Evolutionary conservation across 2,329 filamentous ascomycete species (phyloP).

Genomic region (Penicillium crustosum): DNA sequence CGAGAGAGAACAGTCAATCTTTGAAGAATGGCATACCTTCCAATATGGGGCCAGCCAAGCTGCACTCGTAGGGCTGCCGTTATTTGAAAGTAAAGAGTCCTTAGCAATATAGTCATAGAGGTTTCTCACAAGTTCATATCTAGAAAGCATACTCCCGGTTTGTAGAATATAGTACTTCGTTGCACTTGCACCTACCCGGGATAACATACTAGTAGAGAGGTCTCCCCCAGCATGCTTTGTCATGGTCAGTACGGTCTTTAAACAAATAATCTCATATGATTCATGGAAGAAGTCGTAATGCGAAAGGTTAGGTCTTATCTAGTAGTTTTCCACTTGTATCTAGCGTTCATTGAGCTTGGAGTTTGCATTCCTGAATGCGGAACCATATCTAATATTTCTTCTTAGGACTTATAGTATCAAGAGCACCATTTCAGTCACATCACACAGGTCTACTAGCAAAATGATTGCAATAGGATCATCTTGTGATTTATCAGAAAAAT

Average conservation of each 20-base stretch:
- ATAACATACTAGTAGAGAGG: neutral
- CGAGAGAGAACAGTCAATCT: neutral
- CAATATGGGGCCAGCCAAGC: neutral
- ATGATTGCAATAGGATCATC: neutral
- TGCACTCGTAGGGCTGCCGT: neutral
- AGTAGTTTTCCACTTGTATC: neutral
- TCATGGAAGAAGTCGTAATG: neutral
- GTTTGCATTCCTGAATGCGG: neutral
- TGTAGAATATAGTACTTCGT: neutral
- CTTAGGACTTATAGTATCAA: neutral
- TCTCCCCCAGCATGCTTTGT: neutral
- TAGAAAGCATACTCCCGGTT: neutral
- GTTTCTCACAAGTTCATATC: neutral
- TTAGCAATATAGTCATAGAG: neutral
- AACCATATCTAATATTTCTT: neutral
- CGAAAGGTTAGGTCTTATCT: neutral
- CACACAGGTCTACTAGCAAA: neutral
- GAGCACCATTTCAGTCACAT: neutral
- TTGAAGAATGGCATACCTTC: neutral
- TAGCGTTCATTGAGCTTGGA: neutral
- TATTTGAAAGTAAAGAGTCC: neutral
- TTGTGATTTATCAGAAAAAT: no score
- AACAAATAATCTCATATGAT: no score
- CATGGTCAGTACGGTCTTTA: no score
- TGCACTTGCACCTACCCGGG: neutral